Base-by-base conservation (phyloP, 176 grass and related monocot genomes). In the Aegilops longissima region DNA sequence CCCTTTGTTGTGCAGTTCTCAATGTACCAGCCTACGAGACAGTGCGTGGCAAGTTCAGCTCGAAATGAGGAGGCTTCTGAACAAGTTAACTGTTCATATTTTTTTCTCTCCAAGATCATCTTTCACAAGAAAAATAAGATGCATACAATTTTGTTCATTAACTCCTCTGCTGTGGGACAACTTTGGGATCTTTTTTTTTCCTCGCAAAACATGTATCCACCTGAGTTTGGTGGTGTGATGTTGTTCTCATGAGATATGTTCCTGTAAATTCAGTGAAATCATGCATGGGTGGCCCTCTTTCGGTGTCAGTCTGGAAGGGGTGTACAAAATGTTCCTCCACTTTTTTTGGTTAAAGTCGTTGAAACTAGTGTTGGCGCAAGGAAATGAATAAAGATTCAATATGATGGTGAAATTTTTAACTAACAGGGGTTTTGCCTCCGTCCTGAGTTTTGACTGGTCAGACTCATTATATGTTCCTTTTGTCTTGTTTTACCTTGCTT, bases 11-110 rank as follows among this genome's bases (percentile, higher is more conserved):
- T 83, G 70, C 97, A 99, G 97, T 94, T 90, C 73, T 93, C 56
- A 88, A 92, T 71, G 84, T 99, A 65, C 97, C 94, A 54, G 90
- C 90, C 58, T 96, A 99, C 9, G 94, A 92, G 49, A 90, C 92
- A 2, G 94, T 99, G 63, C 90, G 97, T 78, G 85, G 89, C 85
- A 99, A 96, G 87, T 99, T 99, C 85, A 69, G 80, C 39, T 63
- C 87, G 5, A 98, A 96, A 83, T 96, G 87, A 98, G 81, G 25
- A 82, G 13, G 33, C 72, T 87, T 21, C 65, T 75, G 75, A 77
- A 90, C 68, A 90, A 79, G 85, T 90, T 70, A 83, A 79, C 81
- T 86, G 51, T 90, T 80, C 52, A 30, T 81, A 51, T 63, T 56
- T 89, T 89, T 84, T 36, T 54, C 30, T 61, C 45, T 12, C 27